Evolutionary conservation across 192 early-diverging fungal species (phyloP), one percentile per base, ranked within the genome.

Genomic region (Radiomyces spectabilis): DNA sequence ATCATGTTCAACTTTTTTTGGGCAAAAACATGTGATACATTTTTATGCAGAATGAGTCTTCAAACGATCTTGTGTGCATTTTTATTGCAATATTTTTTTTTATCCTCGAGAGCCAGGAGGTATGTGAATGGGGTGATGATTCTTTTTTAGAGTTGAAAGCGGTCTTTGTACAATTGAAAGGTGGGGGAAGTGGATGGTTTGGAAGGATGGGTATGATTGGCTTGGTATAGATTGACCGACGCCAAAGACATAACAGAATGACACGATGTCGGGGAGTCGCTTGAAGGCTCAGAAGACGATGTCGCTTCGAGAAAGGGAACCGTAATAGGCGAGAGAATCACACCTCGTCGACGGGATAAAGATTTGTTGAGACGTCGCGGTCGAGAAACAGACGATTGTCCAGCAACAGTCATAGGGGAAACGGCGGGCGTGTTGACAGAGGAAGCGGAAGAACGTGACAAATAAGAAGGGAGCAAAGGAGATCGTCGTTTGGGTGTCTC

Each of bases 271-370:
- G 26, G 26, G 13, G 48, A 50, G 5, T 33, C 48, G 22, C 9
- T 15, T 3, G 25, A 24, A 50, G 48, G 37, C 33, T 18, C 13
- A n/a, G 48, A 16, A 18, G 48, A 50, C 6, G 30, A 21, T n/a
- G n/a, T n/a, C n/a, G n/a, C n/a, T n/a, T n/a, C n/a, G 1, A 16
- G 15, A 29, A 35, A 18, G n/a, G 12, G 48, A 33, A 9, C 37
- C 48, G 26, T 18, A 3, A 55, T 10, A 18, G 42, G 42, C 32
- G 54, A 55, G 16, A 55, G 54, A 1, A 45, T 34, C 8, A 55
- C 12, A 37, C 54, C 54, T 45, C 54, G 19, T 45, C 54, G 22
- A 15, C 54, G 54, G 12, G 42, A 55, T 4, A 45, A n/a, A 18
- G 48, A 35, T n/a, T n/a, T n/a, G n/a, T n/a, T n/a, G n/a, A n/a